These are phyloP conservation scores for Colletotrichum lupini DNA, from an alignment of 2,329 filamentous ascomycete genomes.

Conservation along the genomic window DNA sequence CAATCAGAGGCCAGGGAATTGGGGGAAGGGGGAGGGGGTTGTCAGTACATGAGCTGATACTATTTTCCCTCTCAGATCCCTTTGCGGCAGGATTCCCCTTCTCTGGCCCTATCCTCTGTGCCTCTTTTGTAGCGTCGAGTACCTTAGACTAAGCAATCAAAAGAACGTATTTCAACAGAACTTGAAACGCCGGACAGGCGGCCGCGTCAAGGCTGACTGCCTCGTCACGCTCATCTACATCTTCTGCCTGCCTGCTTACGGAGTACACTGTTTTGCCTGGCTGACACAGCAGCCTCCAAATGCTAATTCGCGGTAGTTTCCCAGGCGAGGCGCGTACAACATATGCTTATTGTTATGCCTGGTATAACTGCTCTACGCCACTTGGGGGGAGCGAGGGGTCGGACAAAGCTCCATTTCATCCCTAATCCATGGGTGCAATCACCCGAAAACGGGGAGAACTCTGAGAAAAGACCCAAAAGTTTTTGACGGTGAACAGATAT, in stretches of 20 bases:
- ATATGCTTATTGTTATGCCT: background rate
- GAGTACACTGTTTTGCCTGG: too few relatives aligned
- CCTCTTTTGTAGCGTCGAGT: background rate
- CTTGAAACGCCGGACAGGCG: background rate
- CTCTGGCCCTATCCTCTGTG: background rate
- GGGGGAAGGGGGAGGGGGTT: constrained; percentile 21
- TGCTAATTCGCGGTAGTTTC: background rate
- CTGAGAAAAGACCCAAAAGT: background rate
- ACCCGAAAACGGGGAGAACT: background rate
- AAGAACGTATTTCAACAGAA: background rate
- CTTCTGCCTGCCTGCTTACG: background rate
- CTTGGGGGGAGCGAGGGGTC: background rate
- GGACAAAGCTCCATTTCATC: background rate
- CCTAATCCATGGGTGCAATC: constrained; percentile 4
- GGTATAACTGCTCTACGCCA: background rate
- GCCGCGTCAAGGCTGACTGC: background rate
- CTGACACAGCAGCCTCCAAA: background rate
- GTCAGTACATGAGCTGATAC: constrained; percentile 6
- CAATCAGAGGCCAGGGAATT: constrained; percentile 8
- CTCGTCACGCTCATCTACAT: background rate
- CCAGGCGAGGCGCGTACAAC: background rate
- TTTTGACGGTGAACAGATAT: background rate
- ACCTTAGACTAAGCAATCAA: background rate
- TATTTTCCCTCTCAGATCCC: background rate
- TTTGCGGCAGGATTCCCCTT: background rate